Evolutionary conservation across 441 rosid genomes (phyloP).

Genomic region (Euphorbia neoarborescens): DNA sequence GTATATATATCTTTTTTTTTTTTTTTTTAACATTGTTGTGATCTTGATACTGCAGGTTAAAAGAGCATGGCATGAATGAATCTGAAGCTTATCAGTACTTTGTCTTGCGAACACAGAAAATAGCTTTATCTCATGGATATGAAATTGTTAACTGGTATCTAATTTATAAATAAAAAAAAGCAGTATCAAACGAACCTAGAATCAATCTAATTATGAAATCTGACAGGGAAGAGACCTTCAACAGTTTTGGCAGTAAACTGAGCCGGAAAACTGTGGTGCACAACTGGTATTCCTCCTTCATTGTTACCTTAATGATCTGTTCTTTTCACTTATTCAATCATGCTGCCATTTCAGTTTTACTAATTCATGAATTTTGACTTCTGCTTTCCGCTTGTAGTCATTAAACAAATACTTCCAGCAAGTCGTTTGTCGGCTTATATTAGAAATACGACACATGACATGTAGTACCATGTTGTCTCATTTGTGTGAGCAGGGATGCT

Average conservation of each 20-base stretch:
- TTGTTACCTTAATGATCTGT: conserved; percentile 1
- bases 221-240: conserved; percentile 82
- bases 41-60: conserved; percentile 37
- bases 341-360: background rate
- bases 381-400: background rate
- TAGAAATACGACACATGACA: background rate
- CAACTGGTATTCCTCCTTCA: conserved; percentile 40
- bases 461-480: background rate
- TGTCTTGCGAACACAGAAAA: conserved; percentile 51
- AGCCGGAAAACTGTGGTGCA: conserved; percentile 61
- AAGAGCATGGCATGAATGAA: conserved; percentile 34
- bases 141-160: conserved; percentile 58
- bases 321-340: background rate
- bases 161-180: conserved; percentile 3
- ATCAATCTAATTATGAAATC: conserved; percentile 15
- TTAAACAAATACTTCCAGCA: background rate
- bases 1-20: too few relatives aligned
- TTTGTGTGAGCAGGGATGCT: background rate
- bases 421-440: background rate
- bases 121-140: conserved; percentile 57
- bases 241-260: conserved; percentile 49
- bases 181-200: background rate
- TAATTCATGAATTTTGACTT: background rate
- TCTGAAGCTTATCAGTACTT: conserved; percentile 57
- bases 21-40: background rate